Conservation (phyloP, 805 yeast genomes). For the Candida arabinofermentans region DNA sequence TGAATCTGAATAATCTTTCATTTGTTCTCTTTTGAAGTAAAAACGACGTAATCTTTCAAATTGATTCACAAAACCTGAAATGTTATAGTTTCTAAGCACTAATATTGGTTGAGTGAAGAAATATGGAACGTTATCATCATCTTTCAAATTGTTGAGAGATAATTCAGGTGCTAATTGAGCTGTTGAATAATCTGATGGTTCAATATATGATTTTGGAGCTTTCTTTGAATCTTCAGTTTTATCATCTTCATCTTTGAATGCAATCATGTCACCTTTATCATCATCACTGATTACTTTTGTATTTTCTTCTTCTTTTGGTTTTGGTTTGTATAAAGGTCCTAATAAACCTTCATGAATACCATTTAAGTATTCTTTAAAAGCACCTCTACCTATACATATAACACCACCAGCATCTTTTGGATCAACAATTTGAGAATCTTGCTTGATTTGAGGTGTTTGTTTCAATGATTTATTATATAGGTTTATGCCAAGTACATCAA, state of each 20-base stretch:
- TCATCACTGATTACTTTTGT: slow-evolving; percentile 6
- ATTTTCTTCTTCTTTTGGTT: background rate
- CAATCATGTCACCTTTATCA: slow-evolving; percentile 5
- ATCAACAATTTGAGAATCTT: slow-evolving; percentile 44
- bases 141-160: slow-evolving; percentile 33
- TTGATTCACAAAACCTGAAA: slow-evolving; percentile 72
- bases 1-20: slow-evolving; percentile 26
- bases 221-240: slow-evolving; percentile 30
- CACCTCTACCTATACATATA: slow-evolving; percentile 91
- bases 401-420: slow-evolving; percentile 72
- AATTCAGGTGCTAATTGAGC: slow-evolving; percentile 61
- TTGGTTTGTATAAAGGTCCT: slow-evolving; percentile 67
- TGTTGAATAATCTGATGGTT: slow-evolving; percentile 50
- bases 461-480: slow-evolving; percentile 12
- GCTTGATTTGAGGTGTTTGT: slow-evolving; percentile 23
- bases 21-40: slow-evolving; percentile 64
- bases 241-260: slow-evolving; percentile 29
- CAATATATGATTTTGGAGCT: slow-evolving; percentile 62
- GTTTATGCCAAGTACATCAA: slow-evolving; percentile 58
- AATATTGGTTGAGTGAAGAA: slow-evolving; percentile 74
- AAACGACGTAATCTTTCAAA: slow-evolving; percentile 76
- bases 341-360: slow-evolving; percentile 94
- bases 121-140: slow-evolving; percentile 45
- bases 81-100: slow-evolving; percentile 70
- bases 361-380: slow-evolving; percentile 83